Evolutionary conservation across 225 moss, liverwort and hornwort genomes (phyloP).

Genomic region (Neckera pumila): DNA sequence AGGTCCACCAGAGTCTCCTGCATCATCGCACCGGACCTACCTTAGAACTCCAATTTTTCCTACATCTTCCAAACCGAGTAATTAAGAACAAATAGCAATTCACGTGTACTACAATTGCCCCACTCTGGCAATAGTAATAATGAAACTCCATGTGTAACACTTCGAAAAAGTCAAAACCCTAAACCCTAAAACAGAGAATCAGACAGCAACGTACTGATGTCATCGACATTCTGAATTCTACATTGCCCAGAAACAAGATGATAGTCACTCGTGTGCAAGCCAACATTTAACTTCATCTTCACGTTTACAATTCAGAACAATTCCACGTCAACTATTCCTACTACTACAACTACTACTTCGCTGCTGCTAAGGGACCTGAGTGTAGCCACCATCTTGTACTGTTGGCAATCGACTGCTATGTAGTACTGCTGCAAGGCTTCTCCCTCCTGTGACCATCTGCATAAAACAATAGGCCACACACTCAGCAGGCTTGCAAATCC

Average conservation of each 20-base stretch:
- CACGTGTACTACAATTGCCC: not conserved
- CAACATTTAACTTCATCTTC: not conserved
- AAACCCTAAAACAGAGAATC: not conserved
- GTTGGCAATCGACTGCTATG: constrained; percentile 80
- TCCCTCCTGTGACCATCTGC: constrained; percentile 44
- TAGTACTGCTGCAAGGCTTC: constrained; percentile 82
- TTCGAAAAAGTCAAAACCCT: not conserved
- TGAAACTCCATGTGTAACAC: not conserved
- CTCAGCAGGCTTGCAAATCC: not conserved
- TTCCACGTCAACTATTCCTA: not conserved
- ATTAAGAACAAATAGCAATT: not conserved
- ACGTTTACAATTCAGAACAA: not conserved
- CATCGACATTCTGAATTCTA: not conserved
- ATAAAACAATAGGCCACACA: not conserved
- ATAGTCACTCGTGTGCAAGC: not conserved
- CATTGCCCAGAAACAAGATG: not conserved
- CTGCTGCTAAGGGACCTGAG: constrained; percentile 49
- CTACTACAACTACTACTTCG: no score
- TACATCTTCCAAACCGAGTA: not conserved
- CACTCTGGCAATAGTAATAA: not conserved
- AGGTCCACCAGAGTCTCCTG: constrained; percentile 78
- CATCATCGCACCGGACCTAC: not conserved
- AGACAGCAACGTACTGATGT: not conserved
- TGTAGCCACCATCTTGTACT: constrained; percentile 83
- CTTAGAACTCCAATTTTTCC: not conserved